Percentiles rank a stretch among this genome's conserved stretches.
Evolutionary conservation across 1,139 yeast genomes (phyloP).

Genomic region (Candida dubliniensis): DNA sequence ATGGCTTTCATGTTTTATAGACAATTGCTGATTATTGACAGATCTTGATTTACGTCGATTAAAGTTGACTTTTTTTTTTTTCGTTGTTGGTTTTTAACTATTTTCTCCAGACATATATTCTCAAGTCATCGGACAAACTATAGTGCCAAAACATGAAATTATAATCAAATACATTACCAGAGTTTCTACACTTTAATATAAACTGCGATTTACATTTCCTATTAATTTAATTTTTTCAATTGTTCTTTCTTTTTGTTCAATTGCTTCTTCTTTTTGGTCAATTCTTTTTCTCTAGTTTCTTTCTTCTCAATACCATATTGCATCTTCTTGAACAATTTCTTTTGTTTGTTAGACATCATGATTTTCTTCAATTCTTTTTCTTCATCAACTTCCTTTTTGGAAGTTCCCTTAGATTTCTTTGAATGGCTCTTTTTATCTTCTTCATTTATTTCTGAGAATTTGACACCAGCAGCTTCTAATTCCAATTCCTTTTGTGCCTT

Average conservation of each 20-base stretch:
- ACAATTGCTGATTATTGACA: no score
- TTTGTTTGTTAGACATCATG: constrained; percentile 97
- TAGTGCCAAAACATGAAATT: no score
- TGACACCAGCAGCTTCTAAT: constrained; percentile 85
- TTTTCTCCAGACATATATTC: no score
- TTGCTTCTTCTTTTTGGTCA: constrained; percentile 77
- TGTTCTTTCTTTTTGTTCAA: constrained; percentile 66
- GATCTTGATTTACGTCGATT: no score
- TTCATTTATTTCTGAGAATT: constrained; percentile 55
- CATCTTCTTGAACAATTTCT: constrained; percentile 93
- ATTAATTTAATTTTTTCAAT: constrained; percentile 32
- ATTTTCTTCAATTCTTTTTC: constrained; percentile 87
- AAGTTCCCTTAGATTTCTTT: constrained; percentile 21
- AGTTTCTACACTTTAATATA: no score
- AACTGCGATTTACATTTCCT: no score
- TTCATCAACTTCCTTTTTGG: constrained; percentile 51
- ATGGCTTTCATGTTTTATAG: background rate
- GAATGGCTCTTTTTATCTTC: constrained; percentile 31
- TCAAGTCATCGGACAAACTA: no score
- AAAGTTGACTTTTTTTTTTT: no score
- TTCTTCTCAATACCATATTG: constrained; percentile 87
- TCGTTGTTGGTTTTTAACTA: no score
- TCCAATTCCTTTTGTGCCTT: constrained; percentile 83
- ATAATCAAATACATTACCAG: no score
- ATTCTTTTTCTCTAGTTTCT: constrained; percentile 71